Percentiles rank a stretch among this genome's conserved stretches.
Evolutionary conservation across 371 early-diverging fungal genomes (phyloP).

Genomic region (Mucor mucedo): DNA sequence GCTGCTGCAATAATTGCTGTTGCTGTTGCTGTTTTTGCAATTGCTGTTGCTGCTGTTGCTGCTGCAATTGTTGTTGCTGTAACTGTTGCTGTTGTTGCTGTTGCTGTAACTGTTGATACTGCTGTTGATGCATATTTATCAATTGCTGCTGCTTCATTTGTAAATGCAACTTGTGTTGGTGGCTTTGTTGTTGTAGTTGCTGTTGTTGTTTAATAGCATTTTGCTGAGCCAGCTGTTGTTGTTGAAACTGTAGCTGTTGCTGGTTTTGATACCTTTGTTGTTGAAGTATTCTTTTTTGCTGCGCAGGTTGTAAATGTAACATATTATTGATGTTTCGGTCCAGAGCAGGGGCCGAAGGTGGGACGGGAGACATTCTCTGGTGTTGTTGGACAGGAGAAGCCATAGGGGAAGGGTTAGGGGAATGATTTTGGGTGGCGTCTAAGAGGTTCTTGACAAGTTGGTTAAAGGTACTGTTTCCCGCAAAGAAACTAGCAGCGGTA

Average conservation of each 20-base stretch:
- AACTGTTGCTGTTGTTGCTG: slow-evolving; percentile 1
- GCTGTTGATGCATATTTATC: neutral
- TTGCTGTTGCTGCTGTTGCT: slow-evolving; percentile 8
- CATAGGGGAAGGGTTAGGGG: neutral
- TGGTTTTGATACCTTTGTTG: slow-evolving; percentile 4
- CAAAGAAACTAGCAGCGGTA: neutral
- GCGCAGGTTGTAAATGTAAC: neutral
- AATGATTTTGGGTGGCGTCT: neutral
- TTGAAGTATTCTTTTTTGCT: slow-evolving; percentile 3
- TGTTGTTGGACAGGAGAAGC: neutral
- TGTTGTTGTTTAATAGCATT: no score
- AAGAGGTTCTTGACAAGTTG: neutral
- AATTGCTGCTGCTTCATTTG: neutral
- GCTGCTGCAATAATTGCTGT: neutral
- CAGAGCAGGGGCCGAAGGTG: neutral
- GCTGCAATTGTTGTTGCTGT: slow-evolving; percentile 14
- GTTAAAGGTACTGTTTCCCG: neutral
- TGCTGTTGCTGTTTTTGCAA: slow-evolving; percentile 9
- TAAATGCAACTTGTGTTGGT: neutral
- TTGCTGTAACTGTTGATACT: slow-evolving; percentile 5
- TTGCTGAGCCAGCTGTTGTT: neutral
- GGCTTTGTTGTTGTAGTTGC: neutral
- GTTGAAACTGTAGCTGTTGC: neutral
- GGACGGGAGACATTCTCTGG: neutral
- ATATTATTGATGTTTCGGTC: neutral